A percentile compares a stretch with the other conserved stretches of the same genome.
These are phyloP conservation scores for Phialophora verrucosa DNA, from an alignment of 2,329 filamentous ascomycete species.

Conservation along the genomic window DNA sequence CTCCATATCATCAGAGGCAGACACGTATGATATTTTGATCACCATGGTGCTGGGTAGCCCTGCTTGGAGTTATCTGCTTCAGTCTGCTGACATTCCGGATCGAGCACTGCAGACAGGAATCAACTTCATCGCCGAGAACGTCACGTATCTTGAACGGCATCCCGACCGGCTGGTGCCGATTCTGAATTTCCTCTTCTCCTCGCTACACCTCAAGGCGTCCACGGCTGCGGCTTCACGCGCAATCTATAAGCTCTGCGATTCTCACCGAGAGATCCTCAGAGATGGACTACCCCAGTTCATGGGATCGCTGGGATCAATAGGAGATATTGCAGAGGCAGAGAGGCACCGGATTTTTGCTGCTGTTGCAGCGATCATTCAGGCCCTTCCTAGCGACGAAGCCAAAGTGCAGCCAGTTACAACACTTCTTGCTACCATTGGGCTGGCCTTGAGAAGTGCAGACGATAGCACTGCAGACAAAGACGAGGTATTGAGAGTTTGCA, in stretches of 20 bases:
- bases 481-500: conserved; percentile 44
- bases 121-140: conserved; percentile 52
- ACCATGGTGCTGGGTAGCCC: conserved; percentile 47
- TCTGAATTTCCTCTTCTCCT: conserved; percentile 53
- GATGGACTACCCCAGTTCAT: conserved; percentile 52
- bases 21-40: conserved; percentile 50
- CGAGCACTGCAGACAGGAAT: conserved; percentile 49
- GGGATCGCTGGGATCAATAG: conserved; percentile 44
- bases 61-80: conserved; percentile 43
- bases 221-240: conserved; percentile 52
- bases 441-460: conserved; percentile 43
- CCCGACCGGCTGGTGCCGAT: conserved; percentile 48
- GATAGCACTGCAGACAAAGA: conserved; percentile 45
- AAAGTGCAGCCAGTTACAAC: conserved; percentile 49
- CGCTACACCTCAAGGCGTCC: conserved; percentile 49
- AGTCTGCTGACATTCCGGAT: conserved; percentile 45
- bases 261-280: conserved; percentile 49
- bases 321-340: conserved; percentile 32
- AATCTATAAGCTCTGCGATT: conserved; percentile 52
- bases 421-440: conserved; percentile 46
- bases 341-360: conserved; percentile 48
- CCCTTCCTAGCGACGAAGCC: conserved; percentile 46
- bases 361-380: conserved; percentile 53
- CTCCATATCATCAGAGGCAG: conserved; percentile 52
- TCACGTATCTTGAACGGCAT: conserved; percentile 52